Conservation (phyloP, 1,139 yeast species). For the Suhomyces ambrosiae region DNA sequence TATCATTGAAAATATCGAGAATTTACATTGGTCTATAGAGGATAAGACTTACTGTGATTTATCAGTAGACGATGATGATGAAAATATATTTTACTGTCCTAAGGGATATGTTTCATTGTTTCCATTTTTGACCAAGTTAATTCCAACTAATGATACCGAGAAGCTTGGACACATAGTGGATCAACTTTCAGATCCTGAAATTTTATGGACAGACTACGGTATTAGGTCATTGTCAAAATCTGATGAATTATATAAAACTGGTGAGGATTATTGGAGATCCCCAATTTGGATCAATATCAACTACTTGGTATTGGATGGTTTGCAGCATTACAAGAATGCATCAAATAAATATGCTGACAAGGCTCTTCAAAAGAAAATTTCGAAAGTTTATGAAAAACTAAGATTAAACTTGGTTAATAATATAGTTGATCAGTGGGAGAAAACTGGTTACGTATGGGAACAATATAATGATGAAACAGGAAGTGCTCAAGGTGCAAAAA, state of each 20-base stretch:
- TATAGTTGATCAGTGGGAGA: conserved; percentile 65
- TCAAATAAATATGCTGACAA: conserved; percentile 18
- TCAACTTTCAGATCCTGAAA: conserved; percentile 65
- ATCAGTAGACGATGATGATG: conserved; percentile 72
- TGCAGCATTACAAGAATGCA: conserved; percentile 51
- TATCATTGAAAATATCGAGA: conserved; percentile 64
- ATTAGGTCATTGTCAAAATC: conserved; percentile 76
- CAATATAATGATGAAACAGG: conserved; percentile 84
- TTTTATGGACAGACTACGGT: conserved; percentile 80
- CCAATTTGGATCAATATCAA: conserved; percentile 94
- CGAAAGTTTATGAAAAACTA: conserved; percentile 52
- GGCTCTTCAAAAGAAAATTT: conserved; percentile 37
- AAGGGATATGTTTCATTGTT: conserved; percentile 85
- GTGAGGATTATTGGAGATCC: conserved; percentile 95
- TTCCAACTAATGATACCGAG: conserved; percentile 52
- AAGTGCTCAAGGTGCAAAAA: conserved; percentile 76
- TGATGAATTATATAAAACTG: conserved; percentile 68
- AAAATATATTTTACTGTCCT: conserved; percentile 70
- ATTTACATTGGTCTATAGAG: conserved; percentile 76
- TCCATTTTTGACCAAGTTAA: conserved; percentile 78
- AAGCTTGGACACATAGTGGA: conserved; percentile 56
- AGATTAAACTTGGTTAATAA: conserved; percentile 70
- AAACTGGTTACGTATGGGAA: conserved; percentile 88
- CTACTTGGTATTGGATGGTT: conserved; percentile 73
- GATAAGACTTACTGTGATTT: conserved; percentile 80